Percentiles rank a stretch among this genome's conserved stretches.
phyloP scores from a whole-genome alignment of 352 stramenopile species.

The Phytophthora uliginosa region DNA sequence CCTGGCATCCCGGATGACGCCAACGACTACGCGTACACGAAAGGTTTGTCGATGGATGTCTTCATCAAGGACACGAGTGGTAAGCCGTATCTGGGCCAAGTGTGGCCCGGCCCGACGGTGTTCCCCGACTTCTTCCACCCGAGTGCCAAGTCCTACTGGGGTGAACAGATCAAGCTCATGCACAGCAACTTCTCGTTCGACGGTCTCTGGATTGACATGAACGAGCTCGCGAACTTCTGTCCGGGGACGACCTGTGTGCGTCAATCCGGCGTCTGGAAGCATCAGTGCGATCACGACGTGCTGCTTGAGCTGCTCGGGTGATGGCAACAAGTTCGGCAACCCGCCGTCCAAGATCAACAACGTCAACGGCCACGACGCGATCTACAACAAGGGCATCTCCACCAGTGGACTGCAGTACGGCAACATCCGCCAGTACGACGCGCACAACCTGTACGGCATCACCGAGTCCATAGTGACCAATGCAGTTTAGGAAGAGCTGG shows the following conservation, averaged over 20 bases:
- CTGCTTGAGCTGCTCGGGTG: conserved; percentile 3
- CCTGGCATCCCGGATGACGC: conserved; percentile 76
- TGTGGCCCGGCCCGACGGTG: conserved; percentile 84
- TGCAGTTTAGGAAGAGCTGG: conserved; percentile 55
- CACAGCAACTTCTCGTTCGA: conserved; percentile 68
- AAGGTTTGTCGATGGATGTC: conserved; percentile 67
- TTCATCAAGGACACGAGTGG: conserved; percentile 82
- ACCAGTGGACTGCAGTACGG: conserved; percentile 65
- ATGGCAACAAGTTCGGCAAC: conserved; percentile 65
- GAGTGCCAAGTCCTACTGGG: conserved; percentile 70
- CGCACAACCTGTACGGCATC: conserved; percentile 87
- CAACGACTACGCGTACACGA: conserved; percentile 61
- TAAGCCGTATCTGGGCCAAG: conserved; percentile 76
- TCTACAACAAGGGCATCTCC: conserved; percentile 77
- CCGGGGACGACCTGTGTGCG: conserved; percentile 9
- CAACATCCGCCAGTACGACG: conserved; percentile 74
- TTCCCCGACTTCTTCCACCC: conserved; percentile 91
- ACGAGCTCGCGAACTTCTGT: conserved; percentile 88
- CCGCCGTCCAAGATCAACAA: conserved; percentile 75
- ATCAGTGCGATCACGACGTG: not conserved
- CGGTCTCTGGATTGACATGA: conserved; percentile 92
- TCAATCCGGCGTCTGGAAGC: not conserved
- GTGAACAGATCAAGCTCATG: conserved; percentile 64
- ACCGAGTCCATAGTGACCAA: conserved; percentile 80
- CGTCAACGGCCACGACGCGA: conserved; percentile 37